Evolutionary conservation across 1,284 basidiomycete species (phyloP).

Genomic region (Farysia itapuensis): DNA sequence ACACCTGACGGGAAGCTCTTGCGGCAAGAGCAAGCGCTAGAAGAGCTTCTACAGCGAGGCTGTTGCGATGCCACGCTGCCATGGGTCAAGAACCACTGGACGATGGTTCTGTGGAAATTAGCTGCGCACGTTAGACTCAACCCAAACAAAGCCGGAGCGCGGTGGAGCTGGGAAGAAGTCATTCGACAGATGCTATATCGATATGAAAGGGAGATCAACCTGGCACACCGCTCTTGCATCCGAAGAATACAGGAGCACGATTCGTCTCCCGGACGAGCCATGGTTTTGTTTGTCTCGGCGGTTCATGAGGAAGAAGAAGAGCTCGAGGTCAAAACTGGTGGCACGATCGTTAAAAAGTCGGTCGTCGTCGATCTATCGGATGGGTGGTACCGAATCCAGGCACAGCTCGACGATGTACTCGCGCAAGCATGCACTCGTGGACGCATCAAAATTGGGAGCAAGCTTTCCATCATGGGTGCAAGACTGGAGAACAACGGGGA

Average conservation of each 20-base stretch:
- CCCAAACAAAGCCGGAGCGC: slow-evolving; percentile 17
- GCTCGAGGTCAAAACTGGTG: slow-evolving; percentile 8
- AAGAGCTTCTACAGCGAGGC: slow-evolving; percentile 26
- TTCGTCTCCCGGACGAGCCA: slow-evolving; percentile 70
- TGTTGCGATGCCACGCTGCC: slow-evolving; percentile 66
- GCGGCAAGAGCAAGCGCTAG: slow-evolving; percentile 26
- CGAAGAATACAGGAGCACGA: slow-evolving; percentile 77
- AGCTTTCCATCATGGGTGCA: slow-evolving; percentile 78
- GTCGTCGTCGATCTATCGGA: slow-evolving; percentile 79
- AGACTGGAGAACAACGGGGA: slow-evolving; percentile 64
- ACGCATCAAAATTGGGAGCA: slow-evolving; percentile 74
- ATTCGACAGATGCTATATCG: slow-evolving; percentile 81
- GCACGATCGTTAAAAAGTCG: slow-evolving; percentile 1
- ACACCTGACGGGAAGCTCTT: slow-evolving; percentile 10
- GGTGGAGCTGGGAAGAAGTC: slow-evolving; percentile 61
- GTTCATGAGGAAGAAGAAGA: slow-evolving; percentile 62
- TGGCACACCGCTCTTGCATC: slow-evolving; percentile 76
- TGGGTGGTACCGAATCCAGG: slow-evolving; percentile 88
- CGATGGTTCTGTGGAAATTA: slow-evolving; percentile 88
- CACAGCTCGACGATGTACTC: slow-evolving; percentile 73
- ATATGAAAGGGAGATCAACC: slow-evolving; percentile 85
- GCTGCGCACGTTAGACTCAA: slow-evolving; percentile 77
- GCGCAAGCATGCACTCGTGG: slow-evolving; percentile 71
- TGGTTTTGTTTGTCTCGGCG: slow-evolving; percentile 80
- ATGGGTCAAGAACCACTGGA: slow-evolving; percentile 93